These are phyloP conservation scores for Polysphondylium violaceum DNA, from an alignment of 78 protist genomes.

Conservation along the genomic window DNA sequence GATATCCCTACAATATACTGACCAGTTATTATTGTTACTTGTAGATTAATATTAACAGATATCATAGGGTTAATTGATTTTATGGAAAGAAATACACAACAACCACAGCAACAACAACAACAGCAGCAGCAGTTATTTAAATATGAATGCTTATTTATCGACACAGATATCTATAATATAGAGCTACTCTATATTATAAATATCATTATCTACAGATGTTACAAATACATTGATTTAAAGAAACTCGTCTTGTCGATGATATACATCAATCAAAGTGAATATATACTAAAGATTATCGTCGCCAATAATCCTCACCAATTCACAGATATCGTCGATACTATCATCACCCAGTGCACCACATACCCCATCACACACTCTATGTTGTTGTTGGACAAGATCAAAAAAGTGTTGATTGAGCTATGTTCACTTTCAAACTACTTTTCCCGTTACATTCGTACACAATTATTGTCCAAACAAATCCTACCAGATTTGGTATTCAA, in stretches of 20 bases:
- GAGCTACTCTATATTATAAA: conserved; percentile 33
- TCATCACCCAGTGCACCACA: no score
- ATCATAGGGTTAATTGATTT: conserved; percentile 18
- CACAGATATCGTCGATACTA: conserved; percentile 35
- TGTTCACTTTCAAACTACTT: conserved; percentile 36
- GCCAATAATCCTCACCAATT: conserved; percentile 17
- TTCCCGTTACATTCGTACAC: conserved; percentile 4
- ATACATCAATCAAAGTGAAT: conserved; percentile 31
- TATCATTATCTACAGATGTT: conserved; percentile 14
- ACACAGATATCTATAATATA: conserved; percentile 22
- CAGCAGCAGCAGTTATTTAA: conserved; percentile 3
- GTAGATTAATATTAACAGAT: conserved; percentile 3
- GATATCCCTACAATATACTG: no score
- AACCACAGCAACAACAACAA: not conserved
- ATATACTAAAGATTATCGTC: not conserved
- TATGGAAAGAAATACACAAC: not conserved
- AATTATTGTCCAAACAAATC: conserved; percentile 2
- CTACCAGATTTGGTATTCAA: conserved; percentile 43
- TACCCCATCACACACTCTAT: not conserved
- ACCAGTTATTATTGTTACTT: no score
- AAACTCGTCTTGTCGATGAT: conserved; percentile 24
- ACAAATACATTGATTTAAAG: conserved; percentile 22
- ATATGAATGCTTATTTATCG: conserved; percentile 13
- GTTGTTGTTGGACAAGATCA: conserved; percentile 27
- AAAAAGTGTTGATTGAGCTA: conserved; percentile 16